Base-by-base conservation (phyloP, 352 stramenopile species). In the Phytophthora podocarpi region DNA sequence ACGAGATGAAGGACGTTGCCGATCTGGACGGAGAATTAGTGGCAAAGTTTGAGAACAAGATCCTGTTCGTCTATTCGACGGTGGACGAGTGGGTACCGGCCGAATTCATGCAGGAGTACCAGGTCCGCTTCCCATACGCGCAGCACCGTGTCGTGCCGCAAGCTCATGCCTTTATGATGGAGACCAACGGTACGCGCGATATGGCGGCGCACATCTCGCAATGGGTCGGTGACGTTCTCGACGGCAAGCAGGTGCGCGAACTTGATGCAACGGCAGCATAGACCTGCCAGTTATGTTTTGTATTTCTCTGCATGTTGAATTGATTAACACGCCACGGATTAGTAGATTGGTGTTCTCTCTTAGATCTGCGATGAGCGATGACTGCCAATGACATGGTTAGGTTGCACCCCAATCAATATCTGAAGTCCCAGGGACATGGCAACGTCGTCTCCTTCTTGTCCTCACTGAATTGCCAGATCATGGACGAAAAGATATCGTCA, bases 81-180 rank as follows among this genome's bases (percentile, higher is more conserved):
- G 54, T 82, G 16, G 80, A 92, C 54, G 75, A 81, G 31, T 92
- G 83, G 83, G 79, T 89, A 23, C 83, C 83, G 0, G 67, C 73
- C 16, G 72, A 87, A 37, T 85, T 85, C 36, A 57, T 80, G 57
- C 74, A 89, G 37, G 40, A 82, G 23, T 85, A 84, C 36, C 75
- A 87, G 41, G 52, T 79, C 21, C 60, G 63, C 30, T 90, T 89
- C 45, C 49, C 59, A 6, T 70, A 75, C 3, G 74, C 70, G 5
- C 63, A 70, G 13, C 78, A 89, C 53, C 72, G 75, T 15, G 48
- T 89, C 34, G 67, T 90, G 12, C 71, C 76, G 2, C 75, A 89
- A 67, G 60, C 61, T 39, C 83, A 92, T 37, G 83, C 74, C n/a
- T 92, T 92, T 54, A 92, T 92, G 83, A 88, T 90, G 78, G 80